phyloP scores from a whole-genome alignment of 2,329 filamentous ascomycete species.

The Cyphellophora attinorum region DNA sequence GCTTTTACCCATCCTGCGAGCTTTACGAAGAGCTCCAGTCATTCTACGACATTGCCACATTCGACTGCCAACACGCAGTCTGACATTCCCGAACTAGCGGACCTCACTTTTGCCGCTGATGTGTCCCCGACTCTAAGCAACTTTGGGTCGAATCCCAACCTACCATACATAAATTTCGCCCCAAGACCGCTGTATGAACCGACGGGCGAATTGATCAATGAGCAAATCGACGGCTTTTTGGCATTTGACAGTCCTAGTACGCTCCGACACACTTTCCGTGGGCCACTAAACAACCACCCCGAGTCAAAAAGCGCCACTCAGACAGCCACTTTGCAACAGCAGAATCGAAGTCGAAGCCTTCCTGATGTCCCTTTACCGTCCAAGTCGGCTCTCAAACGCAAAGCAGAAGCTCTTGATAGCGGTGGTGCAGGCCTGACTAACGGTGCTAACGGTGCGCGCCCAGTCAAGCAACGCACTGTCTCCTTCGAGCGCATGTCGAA shows the following conservation, averaged over 20 bases:
- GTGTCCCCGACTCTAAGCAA: too few species aligned
- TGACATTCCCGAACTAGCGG: too few species aligned
- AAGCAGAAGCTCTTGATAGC: slow-evolving; percentile 8
- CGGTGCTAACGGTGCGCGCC: slow-evolving; percentile 7
- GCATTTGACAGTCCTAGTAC: slow-evolving; percentile 13
- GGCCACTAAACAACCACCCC: too few species aligned
- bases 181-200: slow-evolving; percentile 16
- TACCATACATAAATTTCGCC: slow-evolving; percentile 12
- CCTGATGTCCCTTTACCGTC: slow-evolving; percentile 10
- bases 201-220: slow-evolving; percentile 13
- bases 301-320: too few species aligned
- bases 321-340: too few species aligned
- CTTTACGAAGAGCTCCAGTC: too few species aligned
- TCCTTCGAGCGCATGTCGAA: slow-evolving; percentile 19
- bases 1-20: too few species aligned
- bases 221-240: slow-evolving; percentile 11
- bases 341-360: too few species aligned
- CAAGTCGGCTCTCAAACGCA: slow-evolving; percentile 16
- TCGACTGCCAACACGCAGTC: too few species aligned
- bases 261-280: too few species aligned
- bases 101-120: too few species aligned
- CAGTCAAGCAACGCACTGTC: slow-evolving; percentile 9
- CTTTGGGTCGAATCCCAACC: slow-evolving; percentile 10
- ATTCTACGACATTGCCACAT: too few species aligned
- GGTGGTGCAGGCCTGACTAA: slow-evolving; percentile 4